phyloP scores from a whole-genome alignment of 139 green algal species.

The Volvox reticuliferus region DNA sequence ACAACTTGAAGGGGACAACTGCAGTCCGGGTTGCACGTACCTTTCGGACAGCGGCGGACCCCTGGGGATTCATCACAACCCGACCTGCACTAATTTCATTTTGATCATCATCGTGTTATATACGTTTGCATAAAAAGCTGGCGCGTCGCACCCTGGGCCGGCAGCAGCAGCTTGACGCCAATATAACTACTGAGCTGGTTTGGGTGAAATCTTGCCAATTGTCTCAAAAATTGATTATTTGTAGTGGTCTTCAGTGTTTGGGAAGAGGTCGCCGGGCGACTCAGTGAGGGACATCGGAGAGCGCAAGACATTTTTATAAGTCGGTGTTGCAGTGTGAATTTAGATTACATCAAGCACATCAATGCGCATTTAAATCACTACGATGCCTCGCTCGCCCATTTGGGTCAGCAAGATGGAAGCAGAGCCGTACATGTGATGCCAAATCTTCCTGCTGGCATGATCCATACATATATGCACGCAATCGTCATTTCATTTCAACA shows the following conservation, averaged over 20 bases:
- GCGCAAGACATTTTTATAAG: not conserved
- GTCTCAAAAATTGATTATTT: not conserved
- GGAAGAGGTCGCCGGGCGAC: not conserved
- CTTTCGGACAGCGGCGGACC: conserved; percentile 38
- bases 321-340: too few species aligned
- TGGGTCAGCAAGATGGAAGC: not conserved
- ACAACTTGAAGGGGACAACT: not conserved
- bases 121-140: not conserved
- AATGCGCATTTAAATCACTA: too few species aligned
- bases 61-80: not conserved
- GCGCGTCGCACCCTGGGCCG: not conserved
- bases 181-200: conserved; percentile 44
- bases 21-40: not conserved
- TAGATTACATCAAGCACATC: not conserved
- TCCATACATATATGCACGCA: not conserved
- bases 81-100: not conserved
- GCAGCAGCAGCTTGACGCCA: conserved; percentile 43
- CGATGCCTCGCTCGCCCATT: not conserved
- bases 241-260: not conserved
- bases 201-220: conserved; percentile 22
- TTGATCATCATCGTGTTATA: not conserved
- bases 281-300: not conserved
- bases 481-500: not conserved
- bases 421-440: not conserved
- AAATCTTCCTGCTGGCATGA: not conserved